phyloP scores from a whole-genome alignment of 2,329 filamentous ascomycete genomes.

The Diaporthe longicolla region DNA sequence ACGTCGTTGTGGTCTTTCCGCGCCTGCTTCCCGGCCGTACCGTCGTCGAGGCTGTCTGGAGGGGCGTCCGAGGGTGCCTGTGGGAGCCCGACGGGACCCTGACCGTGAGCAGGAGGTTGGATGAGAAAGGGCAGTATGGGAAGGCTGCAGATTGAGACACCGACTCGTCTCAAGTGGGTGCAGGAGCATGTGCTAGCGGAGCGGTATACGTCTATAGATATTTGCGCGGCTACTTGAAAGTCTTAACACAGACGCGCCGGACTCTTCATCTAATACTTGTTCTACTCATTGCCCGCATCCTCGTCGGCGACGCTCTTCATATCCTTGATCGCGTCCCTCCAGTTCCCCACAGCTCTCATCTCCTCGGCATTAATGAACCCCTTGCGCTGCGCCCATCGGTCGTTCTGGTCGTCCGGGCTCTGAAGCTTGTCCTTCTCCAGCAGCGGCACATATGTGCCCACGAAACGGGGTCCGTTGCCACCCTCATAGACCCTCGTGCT shows the following conservation, averaged over 20 bases:
- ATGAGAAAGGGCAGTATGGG: conserved; percentile 49
- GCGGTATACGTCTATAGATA: not conserved
- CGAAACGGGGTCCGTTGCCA: conserved; percentile 63
- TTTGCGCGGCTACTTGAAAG: not conserved
- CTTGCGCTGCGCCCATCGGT: conserved; percentile 72
- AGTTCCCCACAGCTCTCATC: conserved; percentile 57
- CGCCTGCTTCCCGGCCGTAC: conserved; percentile 79
- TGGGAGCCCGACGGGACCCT: conserved; percentile 70
- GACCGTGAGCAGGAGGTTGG: conserved; percentile 43
- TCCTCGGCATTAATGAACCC: conserved; percentile 69
- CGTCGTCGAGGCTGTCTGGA: conserved; percentile 91
- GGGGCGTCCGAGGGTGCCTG: conserved; percentile 84
- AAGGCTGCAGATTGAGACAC: not conserved
- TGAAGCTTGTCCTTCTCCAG: conserved; percentile 65
- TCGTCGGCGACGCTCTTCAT: conserved; percentile 35
- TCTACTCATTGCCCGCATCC: conserved; percentile 2
- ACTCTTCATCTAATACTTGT: not conserved
- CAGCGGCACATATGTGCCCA: conserved; percentile 69
- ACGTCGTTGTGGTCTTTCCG: conserved; percentile 96
- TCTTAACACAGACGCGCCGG: not conserved
- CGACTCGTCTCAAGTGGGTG: not conserved
- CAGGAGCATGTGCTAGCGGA: conserved; percentile 3
- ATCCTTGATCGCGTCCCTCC: conserved; percentile 51
- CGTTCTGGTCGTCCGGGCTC: conserved; percentile 69
- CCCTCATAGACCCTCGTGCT: conserved; percentile 67